Conservation (phyloP, 805 yeast genomes). For the Candida railenensis region DNA sequence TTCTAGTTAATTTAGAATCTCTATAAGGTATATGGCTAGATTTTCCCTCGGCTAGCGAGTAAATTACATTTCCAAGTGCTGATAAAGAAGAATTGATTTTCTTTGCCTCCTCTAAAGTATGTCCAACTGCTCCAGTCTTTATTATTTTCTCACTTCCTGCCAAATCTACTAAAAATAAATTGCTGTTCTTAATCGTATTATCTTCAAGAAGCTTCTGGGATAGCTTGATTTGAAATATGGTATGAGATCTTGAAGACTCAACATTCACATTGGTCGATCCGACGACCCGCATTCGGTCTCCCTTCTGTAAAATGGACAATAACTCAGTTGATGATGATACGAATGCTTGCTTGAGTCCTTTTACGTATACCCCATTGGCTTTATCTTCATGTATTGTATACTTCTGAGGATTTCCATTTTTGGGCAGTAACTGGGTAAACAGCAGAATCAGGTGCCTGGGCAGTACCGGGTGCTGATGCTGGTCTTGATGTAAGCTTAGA, state of each 20-base stretch:
- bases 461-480: background rate
- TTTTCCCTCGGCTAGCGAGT: constrained; percentile 69
- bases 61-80: constrained; percentile 77
- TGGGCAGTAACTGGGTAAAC: background rate
- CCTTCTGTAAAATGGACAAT: constrained; percentile 54
- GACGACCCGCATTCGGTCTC: constrained; percentile 53
- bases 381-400: constrained; percentile 64
- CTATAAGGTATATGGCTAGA: constrained; percentile 70
- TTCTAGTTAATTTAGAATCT: constrained; percentile 75
- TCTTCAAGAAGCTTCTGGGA: constrained; percentile 55
- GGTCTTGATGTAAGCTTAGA: background rate
- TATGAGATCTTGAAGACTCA: constrained; percentile 77
- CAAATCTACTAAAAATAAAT: constrained; percentile 73
- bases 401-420: constrained; percentile 17
- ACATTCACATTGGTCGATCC: constrained; percentile 68
- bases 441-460: background rate
- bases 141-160: constrained; percentile 86
- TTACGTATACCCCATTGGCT: constrained; percentile 63
- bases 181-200: constrained; percentile 62
- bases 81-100: constrained; percentile 78
- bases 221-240: constrained; percentile 68
- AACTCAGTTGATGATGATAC: constrained; percentile 62
- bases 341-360: constrained; percentile 62
- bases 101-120: constrained; percentile 77
- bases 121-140: constrained; percentile 73